Evolutionary conservation across 805 yeast genomes (phyloP).

Genomic region (Cyberlindnera nakhonratchasimensis): DNA sequence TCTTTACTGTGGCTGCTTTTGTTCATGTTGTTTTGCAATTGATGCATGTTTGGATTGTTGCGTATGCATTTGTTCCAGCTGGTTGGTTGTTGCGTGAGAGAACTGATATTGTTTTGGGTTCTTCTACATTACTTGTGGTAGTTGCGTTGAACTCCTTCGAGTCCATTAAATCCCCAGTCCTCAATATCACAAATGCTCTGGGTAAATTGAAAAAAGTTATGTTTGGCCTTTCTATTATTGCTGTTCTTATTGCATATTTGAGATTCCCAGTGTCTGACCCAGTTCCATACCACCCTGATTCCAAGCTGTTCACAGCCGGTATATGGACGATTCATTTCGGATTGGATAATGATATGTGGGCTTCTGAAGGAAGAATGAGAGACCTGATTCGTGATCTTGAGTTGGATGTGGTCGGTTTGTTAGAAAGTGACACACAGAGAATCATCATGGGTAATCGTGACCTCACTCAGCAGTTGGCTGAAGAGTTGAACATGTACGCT

Average conservation of each 20-base stretch:
- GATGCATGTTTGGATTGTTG: slow-evolving; percentile 95
- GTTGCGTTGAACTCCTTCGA: slow-evolving; percentile 42
- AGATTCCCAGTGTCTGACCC: slow-evolving; percentile 62
- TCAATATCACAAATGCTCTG: slow-evolving; percentile 10
- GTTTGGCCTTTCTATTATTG: slow-evolving; percentile 40
- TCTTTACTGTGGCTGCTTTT: slow-evolving; percentile 48
- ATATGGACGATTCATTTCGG: slow-evolving; percentile 99
- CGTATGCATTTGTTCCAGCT: slow-evolving; percentile 97
- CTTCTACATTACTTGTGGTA: slow-evolving; percentile 51
- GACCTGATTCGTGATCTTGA: slow-evolving; percentile 81
- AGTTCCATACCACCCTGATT: slow-evolving; percentile 61
- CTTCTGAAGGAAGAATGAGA: slow-evolving; percentile 85
- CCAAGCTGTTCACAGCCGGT: slow-evolving; percentile 83
- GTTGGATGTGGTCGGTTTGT: slow-evolving; percentile 83
- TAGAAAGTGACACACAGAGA: slow-evolving; percentile 92
- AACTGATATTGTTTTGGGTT: slow-evolving; percentile 66
- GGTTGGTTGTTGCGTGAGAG: slow-evolving; percentile 87
- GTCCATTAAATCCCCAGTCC: not conserved
- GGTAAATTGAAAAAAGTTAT: slow-evolving; percentile 26
- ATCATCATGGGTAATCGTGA: slow-evolving; percentile 95
- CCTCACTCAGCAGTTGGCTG: slow-evolving; percentile 84
- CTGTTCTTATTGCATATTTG: slow-evolving; percentile 50
- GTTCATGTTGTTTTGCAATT: slow-evolving; percentile 54
- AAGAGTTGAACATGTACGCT: slow-evolving; percentile 89
- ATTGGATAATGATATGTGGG: slow-evolving; percentile 97